Conservation (phyloP, 1,284 basidiomycete species). For the Xerocomus cyaneibrunnescens region DNA sequence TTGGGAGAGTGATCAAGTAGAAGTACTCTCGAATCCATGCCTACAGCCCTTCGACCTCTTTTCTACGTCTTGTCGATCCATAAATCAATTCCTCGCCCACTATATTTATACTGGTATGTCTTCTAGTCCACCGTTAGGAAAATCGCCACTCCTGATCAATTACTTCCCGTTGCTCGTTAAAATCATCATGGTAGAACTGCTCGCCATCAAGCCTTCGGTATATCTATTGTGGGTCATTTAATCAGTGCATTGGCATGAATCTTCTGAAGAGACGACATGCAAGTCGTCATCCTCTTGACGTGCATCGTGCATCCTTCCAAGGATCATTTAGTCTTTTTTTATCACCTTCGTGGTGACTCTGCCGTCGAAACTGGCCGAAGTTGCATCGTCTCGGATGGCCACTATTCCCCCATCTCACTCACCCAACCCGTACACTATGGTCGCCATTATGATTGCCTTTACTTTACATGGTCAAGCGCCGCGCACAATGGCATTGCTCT, state of each 20-base stretch:
- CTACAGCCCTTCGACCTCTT: neutral
- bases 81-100: neutral
- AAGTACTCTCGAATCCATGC: neutral
- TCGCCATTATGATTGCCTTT: neutral
- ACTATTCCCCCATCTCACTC: neutral
- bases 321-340: neutral
- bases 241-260: neutral
- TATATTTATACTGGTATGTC: conserved; percentile 12
- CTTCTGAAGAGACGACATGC: neutral
- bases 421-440: neutral
- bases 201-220: neutral
- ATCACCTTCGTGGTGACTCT: neutral
- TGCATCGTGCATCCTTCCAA: neutral
- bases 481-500: neutral
- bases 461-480: neutral
- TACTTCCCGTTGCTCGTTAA: neutral
- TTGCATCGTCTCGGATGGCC: neutral
- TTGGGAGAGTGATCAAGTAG: neutral
- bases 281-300: neutral
- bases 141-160: neutral
- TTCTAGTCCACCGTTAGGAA: neutral
- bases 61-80: neutral
- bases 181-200: neutral
- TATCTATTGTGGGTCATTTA: neutral
- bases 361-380: neutral